Evolutionary conservation across 495 filamentous ascomycete species (phyloP), one percentile per base, ranked within the genome.

Genomic region (Pyrenula massariospora): DNA sequence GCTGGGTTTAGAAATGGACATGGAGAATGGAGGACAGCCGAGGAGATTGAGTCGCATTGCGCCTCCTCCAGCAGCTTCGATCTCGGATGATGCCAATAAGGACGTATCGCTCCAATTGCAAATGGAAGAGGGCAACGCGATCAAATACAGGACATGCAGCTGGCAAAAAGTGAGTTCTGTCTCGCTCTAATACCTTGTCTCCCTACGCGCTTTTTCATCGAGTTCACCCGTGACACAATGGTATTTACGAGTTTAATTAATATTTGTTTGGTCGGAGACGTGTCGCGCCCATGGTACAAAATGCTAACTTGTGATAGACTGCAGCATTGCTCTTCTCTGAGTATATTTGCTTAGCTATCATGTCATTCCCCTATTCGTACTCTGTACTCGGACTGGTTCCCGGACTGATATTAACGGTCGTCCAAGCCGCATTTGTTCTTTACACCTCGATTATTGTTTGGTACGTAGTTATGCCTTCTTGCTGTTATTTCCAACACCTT

Each of bases 361-460:
- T 95, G 89, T 91, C 87, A 21, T 94, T 94, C 65, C 89, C 89
- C 1, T 93, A 85, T 76, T 91, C 88, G 0, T 95, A 95, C 70
- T 88, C 88, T 8, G 73, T 90, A 36, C 78, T 95, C 21, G 89
- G 89, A 10, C 77, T 95, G 23, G 87, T 93, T n/a, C 89, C 89
- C 0, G 89, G 89, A 48, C 66, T 95, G 58, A 91, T 95, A 58
- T 63, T 93, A 60, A 95, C 89, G 0, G 75, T 88, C 2, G 80
- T 89, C 24, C 78, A 89, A 54, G 88, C 89, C 8, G 77, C 63
- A 19, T 63, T 88, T 21, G 89, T 95, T 10, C 69, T 93, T 12
- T 95, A 95, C 63, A 95, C 89, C 0, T 92, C 88, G n/a, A 68
- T 93, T 48, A 78, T 87, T 47, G 70, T 90, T 53, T 95, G 89